Evolutionary conservation across 1,284 basidiomycete species (phyloP).

Genomic region (Rhodotorula sp.): DNA sequence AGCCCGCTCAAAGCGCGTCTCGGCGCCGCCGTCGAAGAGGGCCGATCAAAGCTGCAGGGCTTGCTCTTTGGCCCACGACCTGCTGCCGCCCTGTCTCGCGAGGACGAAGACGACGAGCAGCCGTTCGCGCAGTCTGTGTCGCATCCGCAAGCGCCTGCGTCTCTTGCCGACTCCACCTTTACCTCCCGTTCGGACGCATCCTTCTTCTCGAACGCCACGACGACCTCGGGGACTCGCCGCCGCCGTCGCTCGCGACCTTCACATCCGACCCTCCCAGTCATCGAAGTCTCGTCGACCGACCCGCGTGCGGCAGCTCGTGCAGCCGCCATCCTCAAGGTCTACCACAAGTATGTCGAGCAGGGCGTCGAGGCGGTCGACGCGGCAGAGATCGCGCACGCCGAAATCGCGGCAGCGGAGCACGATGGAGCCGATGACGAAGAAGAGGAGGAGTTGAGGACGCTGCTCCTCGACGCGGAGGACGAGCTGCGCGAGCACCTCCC

Average conservation of each 20-base stretch:
- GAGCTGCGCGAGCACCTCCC: constrained; percentile 20
- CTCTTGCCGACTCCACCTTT: neutral
- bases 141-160: neutral
- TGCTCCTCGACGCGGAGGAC: constrained; percentile 32
- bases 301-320: constrained; percentile 79
- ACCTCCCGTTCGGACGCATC: constrained; percentile 7
- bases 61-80: constrained; percentile 17
- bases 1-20: constrained; percentile 1
- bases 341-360: constrained; percentile 70
- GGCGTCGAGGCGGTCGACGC: constrained; percentile 19
- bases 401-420: neutral
- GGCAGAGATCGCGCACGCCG: neutral
- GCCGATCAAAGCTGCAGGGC: constrained; percentile 12
- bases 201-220: constrained; percentile 4
- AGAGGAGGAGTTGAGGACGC: constrained; percentile 31
- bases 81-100: neutral
- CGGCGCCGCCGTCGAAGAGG: constrained; percentile 15
- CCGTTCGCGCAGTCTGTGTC: neutral
- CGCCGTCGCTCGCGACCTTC: constrained; percentile 9
- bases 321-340: constrained; percentile 83
- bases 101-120: constrained; percentile 9
- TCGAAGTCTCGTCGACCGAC: constrained; percentile 78
- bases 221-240: constrained; percentile 1
- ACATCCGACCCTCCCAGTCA: constrained; percentile 50
- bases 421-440: constrained; percentile 13